Conservation (phyloP, 768 basidiomycete genomes). For the Cystofilobasidium bisporidii region DNA sequence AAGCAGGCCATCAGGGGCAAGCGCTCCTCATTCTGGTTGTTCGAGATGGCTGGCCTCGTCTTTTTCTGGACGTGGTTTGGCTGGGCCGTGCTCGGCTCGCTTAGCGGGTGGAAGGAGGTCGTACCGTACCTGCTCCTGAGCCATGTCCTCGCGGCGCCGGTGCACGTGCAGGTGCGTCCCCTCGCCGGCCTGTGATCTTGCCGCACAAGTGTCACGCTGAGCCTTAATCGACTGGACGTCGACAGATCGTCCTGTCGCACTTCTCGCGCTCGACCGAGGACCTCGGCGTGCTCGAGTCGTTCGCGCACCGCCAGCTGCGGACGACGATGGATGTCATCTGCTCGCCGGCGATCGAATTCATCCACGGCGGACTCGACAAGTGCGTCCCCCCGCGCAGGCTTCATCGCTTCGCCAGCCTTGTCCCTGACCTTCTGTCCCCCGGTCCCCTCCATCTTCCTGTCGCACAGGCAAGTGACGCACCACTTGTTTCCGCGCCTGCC, state of each 20-base stretch:
- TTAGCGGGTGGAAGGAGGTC: conserved; percentile 60
- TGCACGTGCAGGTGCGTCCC: conserved; percentile 76
- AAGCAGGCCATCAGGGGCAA: conserved; percentile 45
- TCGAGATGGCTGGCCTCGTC: conserved; percentile 62
- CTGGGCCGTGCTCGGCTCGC: conserved; percentile 52
- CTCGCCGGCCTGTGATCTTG: too few relatives aligned
- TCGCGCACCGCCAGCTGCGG: conserved; percentile 83
- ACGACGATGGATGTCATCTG: conserved; percentile 97
- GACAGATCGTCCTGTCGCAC: conserved; percentile 84
- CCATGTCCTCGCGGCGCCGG: conserved; percentile 73
- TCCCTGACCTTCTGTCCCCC: too few relatives aligned
- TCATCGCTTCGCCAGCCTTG: too few relatives aligned
- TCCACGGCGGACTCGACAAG: conserved; percentile 95
- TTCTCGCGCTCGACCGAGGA: conserved; percentile 91
- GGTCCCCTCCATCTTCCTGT: too few relatives aligned
- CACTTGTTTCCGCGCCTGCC: conserved; percentile 94
- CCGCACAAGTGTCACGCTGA: neutral
- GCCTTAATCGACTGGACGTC: neutral
- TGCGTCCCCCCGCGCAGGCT: too few relatives aligned
- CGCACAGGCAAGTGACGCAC: conserved; percentile 80
- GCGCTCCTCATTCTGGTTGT: conserved; percentile 51
- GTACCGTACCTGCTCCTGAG: conserved; percentile 71
- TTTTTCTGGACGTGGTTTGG: conserved; percentile 88
- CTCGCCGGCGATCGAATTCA: conserved; percentile 65
- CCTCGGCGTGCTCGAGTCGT: conserved; percentile 80